Evolutionary conservation across 805 yeast species (phyloP), one percentile per base, ranked within the genome.

Genomic region (Saturnispora serradocipensis): DNA sequence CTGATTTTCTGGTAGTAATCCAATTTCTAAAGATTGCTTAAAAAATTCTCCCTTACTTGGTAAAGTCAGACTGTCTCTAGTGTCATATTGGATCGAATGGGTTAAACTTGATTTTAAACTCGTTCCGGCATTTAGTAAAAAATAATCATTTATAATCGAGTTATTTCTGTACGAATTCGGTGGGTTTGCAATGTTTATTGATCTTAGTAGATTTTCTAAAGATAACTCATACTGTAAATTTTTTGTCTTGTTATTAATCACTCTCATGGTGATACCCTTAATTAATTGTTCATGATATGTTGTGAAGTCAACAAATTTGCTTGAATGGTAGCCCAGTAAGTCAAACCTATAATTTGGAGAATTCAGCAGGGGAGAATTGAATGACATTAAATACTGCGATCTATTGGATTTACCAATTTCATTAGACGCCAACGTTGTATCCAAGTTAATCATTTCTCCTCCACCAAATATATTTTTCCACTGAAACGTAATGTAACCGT

Each of bases 401-500:
- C 71, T 72, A 38, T 78, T 78, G 13, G 54, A 55, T 53, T 71
- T 73, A 4, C 80, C 81, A 2, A 76, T 65, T 38, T 62, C 61
- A 48, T 80, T 81, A 8, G 71, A 66, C 1, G 71, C 63, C 45
- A 69, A 55, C 44, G 64, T 68, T 15, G 72, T 68, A 60, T 78
- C 82, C 52, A 78, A 73, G 32, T 69, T 68, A 32, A 79, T 56
- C 36, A 65, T 66, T 56, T 79, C 84, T 3, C 76, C 82, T 9
- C 83, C 84, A 0, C 83, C 84, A 66, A 78, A 76, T 18, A 78
- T 61, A 58, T 79, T 79, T 49, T 72, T 72, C 62, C 76, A 71
- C 65, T 81, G 89, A 51, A 90, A 79, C 32, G 87, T 83, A 45
- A 88, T 74, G 62, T 90, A 89, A 1, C 97, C 98, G 62, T 87